Base-by-base conservation (phyloP, 2,329 filamentous ascomycete species). In the Trichoderma polysporum region DNA sequence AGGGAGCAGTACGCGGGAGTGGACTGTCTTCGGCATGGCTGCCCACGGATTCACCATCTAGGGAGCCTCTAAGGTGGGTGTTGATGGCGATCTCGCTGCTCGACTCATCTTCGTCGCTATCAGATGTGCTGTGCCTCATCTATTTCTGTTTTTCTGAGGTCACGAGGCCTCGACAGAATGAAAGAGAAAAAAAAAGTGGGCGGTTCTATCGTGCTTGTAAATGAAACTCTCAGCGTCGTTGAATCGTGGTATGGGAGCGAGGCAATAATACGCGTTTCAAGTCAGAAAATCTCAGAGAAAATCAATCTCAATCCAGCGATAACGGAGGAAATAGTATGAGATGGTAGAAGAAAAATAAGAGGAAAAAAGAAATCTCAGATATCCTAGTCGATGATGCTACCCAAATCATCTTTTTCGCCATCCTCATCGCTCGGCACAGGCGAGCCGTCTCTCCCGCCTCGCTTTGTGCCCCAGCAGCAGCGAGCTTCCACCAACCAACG, bases 51-150 rank as follows among this genome's bases (percentile, higher is more conserved):
- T 35, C 27, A 17, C 49, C 27, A 9, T 61, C 49, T 50, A 49
- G 7, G 1, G 31, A 41, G 17, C 7, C 33, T 22, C 29, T 22
- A 52, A 50, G 29, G n/a, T 63, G 64, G 50, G 54, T 49, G 1
- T 61, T 59, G 31, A 56, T 57, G 54, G 64, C 60, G 60, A 66
- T 60, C 27, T 60, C 60, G 8, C 70, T 56, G 37, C 56, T 52
- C 45, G 66, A 67, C 37, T 69, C 71, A 68, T 70, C 64, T 19
- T 61, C 50, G 27, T 71, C 67, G 69, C 58, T 61, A 39, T 68
- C 50, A 7, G 60, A 31, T 39, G 49, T 69, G 37, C 68, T 69
- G 65, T 69, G 56, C 59, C 68, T 71, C 72, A 74, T 74, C 65
- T 69, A 73, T 68, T 58, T 61, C 62, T 8, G n/a, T 25, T 62